Evolutionary conservation across 805 yeast genomes (phyloP), one percentile per base, ranked within the genome.

Genomic region (Suhomyces pyralidae): DNA sequence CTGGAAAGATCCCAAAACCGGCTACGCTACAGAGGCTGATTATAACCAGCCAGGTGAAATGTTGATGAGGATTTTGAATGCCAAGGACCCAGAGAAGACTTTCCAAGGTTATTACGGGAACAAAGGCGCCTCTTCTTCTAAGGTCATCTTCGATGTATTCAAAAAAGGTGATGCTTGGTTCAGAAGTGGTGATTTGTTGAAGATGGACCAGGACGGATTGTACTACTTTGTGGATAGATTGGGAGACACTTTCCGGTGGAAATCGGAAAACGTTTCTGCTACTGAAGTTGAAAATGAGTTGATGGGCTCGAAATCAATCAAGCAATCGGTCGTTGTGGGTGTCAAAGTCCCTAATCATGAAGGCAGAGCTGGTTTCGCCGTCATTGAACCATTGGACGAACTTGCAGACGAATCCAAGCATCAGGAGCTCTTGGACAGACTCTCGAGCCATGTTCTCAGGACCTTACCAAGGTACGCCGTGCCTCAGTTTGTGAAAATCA

Each of bases 241-340:
- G 63, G 98, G 98, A 42, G 98, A 92, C 65, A 93, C 97, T 0
- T 92, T 88, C 74, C 79, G 98, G 61, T 92, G 98, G 98, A 93
- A 90, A 72, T 87, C 96, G 2, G 98, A 92, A 71, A 92, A 92
- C 67, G 97, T 93, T 9, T 84, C 94, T 15, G 91, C 97, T 12
- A 85, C 92, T 32, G 97, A 92, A 71, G 97, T 92, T 40, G 97
- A 93, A 65, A 88, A 86, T 63, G 85, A 84, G 64, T 69, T 88
- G 26, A 77, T 81, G 69, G 74, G 75, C 6, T 70, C 78, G 5
- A 63, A 69, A 45, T 67, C 67, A 5, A 73, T 87, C 46, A 78
- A 79, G 55, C 90, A 86, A 55, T 82, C 86, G 10, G 91, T 90
- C 45, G 97, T 92, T 20, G 97, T 94, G 50, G 97, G 97, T 36